Conservation (phyloP, 768 basidiomycete species). For the Mycena latifolia region DNA sequence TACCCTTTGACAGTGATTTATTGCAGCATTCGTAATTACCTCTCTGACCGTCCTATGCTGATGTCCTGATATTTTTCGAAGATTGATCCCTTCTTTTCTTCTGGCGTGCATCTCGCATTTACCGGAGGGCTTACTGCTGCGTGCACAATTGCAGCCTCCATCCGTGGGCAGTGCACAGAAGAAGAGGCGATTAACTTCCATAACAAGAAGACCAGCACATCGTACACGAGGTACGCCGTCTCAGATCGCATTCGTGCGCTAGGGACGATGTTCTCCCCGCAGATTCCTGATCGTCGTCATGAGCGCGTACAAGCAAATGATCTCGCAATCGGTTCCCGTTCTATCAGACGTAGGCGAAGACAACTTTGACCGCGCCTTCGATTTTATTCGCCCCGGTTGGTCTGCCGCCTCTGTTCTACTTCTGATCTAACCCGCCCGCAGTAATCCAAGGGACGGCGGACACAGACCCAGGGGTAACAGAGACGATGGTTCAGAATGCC, state of each 20-base stretch:
- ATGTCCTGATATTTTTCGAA: background rate
- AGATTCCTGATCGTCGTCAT: slow-evolving; percentile 63
- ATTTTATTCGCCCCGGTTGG: slow-evolving; percentile 53
- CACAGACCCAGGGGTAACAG: slow-evolving; percentile 3
- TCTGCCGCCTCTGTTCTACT: background rate
- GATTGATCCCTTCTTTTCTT: slow-evolving; percentile 70
- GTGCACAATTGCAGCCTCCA: slow-evolving; percentile 46
- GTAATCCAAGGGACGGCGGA: slow-evolving; percentile 14
- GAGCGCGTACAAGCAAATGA: slow-evolving; percentile 63
- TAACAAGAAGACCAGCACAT: slow-evolving; percentile 44
- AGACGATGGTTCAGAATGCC: background rate
- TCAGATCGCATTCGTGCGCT: background rate
- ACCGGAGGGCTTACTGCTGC: slow-evolving; percentile 47
- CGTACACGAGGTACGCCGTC: slow-evolving; percentile 46
- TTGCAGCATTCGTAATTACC: too few relatives aligned
- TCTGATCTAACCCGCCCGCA: background rate
- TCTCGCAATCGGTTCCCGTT: slow-evolving; percentile 50
- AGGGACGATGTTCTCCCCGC: background rate
- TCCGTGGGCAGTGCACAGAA: slow-evolving; percentile 47
- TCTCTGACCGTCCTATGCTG: too few relatives aligned
- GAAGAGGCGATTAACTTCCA: slow-evolving; percentile 46
- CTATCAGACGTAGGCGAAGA: slow-evolving; percentile 59
- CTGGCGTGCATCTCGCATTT: slow-evolving; percentile 30
- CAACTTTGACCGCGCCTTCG: slow-evolving; percentile 63
- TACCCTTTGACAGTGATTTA: too few relatives aligned